phyloP scores from a whole-genome alignment of 305 asterid species.

The Rubia balearica region DNA sequence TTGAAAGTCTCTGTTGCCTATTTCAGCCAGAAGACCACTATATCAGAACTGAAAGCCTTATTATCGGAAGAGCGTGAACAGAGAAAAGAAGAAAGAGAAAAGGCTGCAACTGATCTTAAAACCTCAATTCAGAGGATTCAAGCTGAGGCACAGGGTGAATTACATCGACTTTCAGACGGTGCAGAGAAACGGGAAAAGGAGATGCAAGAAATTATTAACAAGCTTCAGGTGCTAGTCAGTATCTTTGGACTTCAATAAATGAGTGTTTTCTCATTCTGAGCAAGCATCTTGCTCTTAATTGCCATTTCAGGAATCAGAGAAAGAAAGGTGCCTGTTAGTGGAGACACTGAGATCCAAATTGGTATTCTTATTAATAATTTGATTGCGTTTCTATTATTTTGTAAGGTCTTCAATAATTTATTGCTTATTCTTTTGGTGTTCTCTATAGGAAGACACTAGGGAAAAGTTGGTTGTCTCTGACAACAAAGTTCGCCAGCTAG shows the following conservation, averaged over 20 bases:
- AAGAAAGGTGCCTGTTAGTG: conserved; percentile 67
- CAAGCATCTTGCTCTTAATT: conserved; percentile 5
- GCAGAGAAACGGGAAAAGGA: conserved; percentile 74
- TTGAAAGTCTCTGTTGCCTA: conserved; percentile 20
- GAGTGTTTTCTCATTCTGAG: not conserved
- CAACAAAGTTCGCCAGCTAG: conserved; percentile 83
- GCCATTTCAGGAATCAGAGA: conserved; percentile 65
- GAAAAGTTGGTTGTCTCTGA: conserved; percentile 80
- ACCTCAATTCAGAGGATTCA: conserved; percentile 66
- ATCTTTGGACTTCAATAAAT: conserved; percentile 11
- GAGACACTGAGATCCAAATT: conserved; percentile 85
- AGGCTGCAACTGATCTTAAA: conserved; percentile 62
- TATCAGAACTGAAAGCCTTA: conserved; percentile 63
- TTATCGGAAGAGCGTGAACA: conserved; percentile 90
- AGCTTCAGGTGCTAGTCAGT: conserved; percentile 59
- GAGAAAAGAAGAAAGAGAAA: conserved; percentile 86
- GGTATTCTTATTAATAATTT: conserved; percentile 38
- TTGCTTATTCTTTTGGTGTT: conserved; percentile 11
- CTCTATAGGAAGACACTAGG: conserved; percentile 77
- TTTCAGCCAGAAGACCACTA: conserved; percentile 81
- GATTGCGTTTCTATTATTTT: not conserved
- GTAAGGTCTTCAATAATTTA: not conserved
- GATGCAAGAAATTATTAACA: conserved; percentile 78
- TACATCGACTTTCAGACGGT: conserved; percentile 56
- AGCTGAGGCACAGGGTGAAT: conserved; percentile 78